A percentile compares a stretch with the other conserved stretches of the same genome.
phyloP scores from a whole-genome alignment of 495 filamentous ascomycete genomes.

The Hypoxylon rickii region DNA sequence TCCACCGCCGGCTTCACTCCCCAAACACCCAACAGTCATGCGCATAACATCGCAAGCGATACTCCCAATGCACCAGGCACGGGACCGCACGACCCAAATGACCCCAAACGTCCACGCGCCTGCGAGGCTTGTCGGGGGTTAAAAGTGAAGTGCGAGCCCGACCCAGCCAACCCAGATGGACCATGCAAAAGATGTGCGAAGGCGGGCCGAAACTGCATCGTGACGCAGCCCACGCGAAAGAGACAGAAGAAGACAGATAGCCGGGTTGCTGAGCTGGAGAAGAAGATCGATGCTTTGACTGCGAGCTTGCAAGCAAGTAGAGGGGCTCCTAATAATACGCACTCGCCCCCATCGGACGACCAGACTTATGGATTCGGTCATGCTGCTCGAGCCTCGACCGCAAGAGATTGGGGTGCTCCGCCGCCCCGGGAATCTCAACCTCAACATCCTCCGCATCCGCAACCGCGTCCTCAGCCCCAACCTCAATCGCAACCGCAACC shows the following conservation, averaged over 20 bases:
- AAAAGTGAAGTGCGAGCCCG: conserved; percentile 89
- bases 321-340: conserved; percentile 31
- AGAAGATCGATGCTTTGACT: conserved; percentile 89
- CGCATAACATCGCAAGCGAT: conserved; percentile 7
- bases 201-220: conserved; percentile 75
- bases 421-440: conserved; percentile 31
- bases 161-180: conserved; percentile 61
- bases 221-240: conserved; percentile 82
- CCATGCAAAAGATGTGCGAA: conserved; percentile 89
- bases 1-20: conserved; percentile 15
- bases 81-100: conserved; percentile 46
- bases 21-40: conserved; percentile 24
- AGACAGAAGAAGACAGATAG: conserved; percentile 93
- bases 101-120: conserved; percentile 80
- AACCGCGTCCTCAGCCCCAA: background rate
- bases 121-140: conserved; percentile 90
- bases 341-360: conserved; percentile 30
- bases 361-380: conserved; percentile 31
- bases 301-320: conserved; percentile 69
- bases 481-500: conserved; percentile 11
- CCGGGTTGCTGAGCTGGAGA: conserved; percentile 89
- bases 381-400: conserved; percentile 1
- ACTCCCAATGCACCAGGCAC: conserved; percentile 15
- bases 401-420: conserved; percentile 36
- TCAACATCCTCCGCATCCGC: background rate